These are phyloP conservation scores for Prunus persica DNA, from an alignment of 306 rosid genomes.

Conservation along the genomic window Prunus_persica_NCBIv2 NC_034010.1:28455501-28456000, in stretches of 20 bases:
- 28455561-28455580: background rate
- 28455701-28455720: background rate
- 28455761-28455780: too few relatives aligned
- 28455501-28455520: background rate
- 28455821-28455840: background rate
- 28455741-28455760: background rate
- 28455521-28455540: background rate
- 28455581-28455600: background rate
- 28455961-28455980: constrained; percentile 90
- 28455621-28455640: background rate
- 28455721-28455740: background rate
- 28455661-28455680: background rate
- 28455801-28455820: background rate
- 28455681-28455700: background rate
- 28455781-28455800: background rate
- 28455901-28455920: constrained; percentile 89
- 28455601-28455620: background rate
- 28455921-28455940: constrained; percentile 80
- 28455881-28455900: constrained; percentile 50
- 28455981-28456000: constrained; percentile 89
- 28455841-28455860: background rate
- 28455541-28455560: background rate
- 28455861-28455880: background rate
- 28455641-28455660: background rate
- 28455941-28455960: constrained; percentile 87